Percentiles rank a stretch among this genome's conserved stretches.
phyloP scores from a whole-genome alignment of 805 yeast species.

The Candida ovalis region DNA sequence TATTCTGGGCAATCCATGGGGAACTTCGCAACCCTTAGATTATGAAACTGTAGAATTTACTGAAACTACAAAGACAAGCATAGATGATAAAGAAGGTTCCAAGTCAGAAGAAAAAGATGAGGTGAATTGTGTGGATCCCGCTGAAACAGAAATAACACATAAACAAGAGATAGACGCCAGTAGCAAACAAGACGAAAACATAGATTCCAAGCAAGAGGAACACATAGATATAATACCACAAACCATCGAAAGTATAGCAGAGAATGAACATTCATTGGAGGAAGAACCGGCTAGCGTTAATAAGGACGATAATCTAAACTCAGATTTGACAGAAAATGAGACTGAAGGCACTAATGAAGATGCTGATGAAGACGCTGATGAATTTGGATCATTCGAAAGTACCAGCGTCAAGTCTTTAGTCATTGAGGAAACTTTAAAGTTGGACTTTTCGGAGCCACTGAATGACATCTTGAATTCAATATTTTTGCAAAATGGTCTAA shows the following conservation, averaged over 20 bases:
- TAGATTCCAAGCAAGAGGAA: too few species aligned
- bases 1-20: not conserved
- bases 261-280: too few species aligned
- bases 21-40: not conserved
- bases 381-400: slow-evolving; percentile 26
- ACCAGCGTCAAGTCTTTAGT: not conserved
- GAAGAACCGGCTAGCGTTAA: too few species aligned
- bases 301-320: too few species aligned
- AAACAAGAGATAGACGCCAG: not conserved
- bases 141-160: not conserved
- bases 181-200: too few species aligned
- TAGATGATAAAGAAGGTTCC: not conserved
- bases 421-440: not conserved
- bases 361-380: slow-evolving; percentile 7
- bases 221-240: too few species aligned
- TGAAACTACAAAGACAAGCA: not conserved
- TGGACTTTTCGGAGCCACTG: slow-evolving; percentile 4
- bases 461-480: slow-evolving; percentile 6
- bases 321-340: too few species aligned
- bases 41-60: not conserved
- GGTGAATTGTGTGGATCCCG: not conserved
- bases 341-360: not conserved
- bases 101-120: not conserved
- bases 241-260: too few species aligned
- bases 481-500: not conserved